A percentile compares a stretch with the other conserved stretches of the same genome.
phyloP scores from a whole-genome alignment of 192 early-diverging fungal genomes.

The Pilobolus umbonatus region DNA sequence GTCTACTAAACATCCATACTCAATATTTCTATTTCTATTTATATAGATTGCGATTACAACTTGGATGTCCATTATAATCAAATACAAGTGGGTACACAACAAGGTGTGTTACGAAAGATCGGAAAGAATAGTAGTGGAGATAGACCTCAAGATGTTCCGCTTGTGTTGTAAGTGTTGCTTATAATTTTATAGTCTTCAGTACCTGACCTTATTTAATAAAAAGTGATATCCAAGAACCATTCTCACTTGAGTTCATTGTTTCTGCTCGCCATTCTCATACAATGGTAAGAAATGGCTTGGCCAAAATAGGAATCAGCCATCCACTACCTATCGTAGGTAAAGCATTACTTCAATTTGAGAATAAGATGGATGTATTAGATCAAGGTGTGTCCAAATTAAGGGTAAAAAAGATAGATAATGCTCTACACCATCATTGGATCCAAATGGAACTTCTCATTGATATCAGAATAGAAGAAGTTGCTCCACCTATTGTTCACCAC shows the following conservation, averaged over 20 bases:
- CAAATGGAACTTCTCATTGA: conserved; percentile 7
- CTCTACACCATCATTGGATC: neutral
- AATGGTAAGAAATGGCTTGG: neutral
- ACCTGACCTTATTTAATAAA: neutral
- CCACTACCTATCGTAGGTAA: neutral
- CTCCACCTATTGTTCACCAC: neutral
- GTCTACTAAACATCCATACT: neutral
- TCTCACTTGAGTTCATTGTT: conserved; percentile 7
- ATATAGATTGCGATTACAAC: conserved; percentile 11
- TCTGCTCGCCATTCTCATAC: conserved; percentile 4
- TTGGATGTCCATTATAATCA: conserved; percentile 8
- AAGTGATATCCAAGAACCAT: conserved; percentile 8
- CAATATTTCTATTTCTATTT: neutral
- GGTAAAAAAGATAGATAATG: neutral
- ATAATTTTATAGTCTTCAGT: no score
- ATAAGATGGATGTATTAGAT: conserved; percentile 11
- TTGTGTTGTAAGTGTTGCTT: conserved; percentile 7
- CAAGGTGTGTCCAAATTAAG: conserved; percentile 5
- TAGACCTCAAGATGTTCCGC: conserved; percentile 9
- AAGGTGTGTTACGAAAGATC: conserved; percentile 1
- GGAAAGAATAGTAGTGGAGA: neutral
- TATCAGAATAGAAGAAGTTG: conserved; percentile 4
- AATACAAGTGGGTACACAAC: neutral
- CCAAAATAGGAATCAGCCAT: conserved; percentile 8
- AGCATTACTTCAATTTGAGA: conserved; percentile 4